Base-by-base conservation (phyloP, 2,329 filamentous ascomycete species). In the Sordariomycetes sp. region DNA sequence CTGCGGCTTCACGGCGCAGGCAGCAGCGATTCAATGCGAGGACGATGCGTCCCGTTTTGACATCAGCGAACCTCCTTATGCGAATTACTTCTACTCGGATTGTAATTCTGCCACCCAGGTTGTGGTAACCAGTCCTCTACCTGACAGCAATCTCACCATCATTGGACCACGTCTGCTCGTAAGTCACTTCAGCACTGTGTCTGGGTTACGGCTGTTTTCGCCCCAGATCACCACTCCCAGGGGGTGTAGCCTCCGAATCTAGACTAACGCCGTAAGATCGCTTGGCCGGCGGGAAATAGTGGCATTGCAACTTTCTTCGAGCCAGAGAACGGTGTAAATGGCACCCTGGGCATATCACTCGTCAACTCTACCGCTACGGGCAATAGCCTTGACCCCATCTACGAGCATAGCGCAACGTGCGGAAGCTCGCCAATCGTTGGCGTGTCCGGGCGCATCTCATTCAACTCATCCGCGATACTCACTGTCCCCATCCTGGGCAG, bases 261-360 rank as follows among this genome's bases (percentile, higher is more conserved):
- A n/a, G 15, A 10, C 17, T 34, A 12, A 34, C 5, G 9, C 4
- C 9, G 52, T 6, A 10, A 43, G 34, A n/a, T 73, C 7, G 77
- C 76, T 8, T 82, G 75, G 75, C 75, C 78, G 7, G 72, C 75
- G 8, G 77, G 77, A 3, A 76, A 81, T 44, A 80, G 75, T 34
- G 77, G 77, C 1, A 59, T 70, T 18, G 66, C 66, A 5, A 57
- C 66, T 0, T 77, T 69, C 43, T 81, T 81, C 41, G 54, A 63
- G 11, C 70, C 76, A 0, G 54, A 66, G 32, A 66, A 67, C 42
- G 68, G 67, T 3, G 45, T 59, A 11, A 72, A 75, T 38, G 72
- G 72, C 3, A 64, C 61, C 2, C 56, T 82, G 2, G 61, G 57
- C 2, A 64, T 81, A 29, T 48, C 57, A 8, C 50, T 80, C 6